Base-by-base conservation (phyloP, 495 filamentous ascomycete genomes). In the Friedmanniomyces endolithicus region DNA sequence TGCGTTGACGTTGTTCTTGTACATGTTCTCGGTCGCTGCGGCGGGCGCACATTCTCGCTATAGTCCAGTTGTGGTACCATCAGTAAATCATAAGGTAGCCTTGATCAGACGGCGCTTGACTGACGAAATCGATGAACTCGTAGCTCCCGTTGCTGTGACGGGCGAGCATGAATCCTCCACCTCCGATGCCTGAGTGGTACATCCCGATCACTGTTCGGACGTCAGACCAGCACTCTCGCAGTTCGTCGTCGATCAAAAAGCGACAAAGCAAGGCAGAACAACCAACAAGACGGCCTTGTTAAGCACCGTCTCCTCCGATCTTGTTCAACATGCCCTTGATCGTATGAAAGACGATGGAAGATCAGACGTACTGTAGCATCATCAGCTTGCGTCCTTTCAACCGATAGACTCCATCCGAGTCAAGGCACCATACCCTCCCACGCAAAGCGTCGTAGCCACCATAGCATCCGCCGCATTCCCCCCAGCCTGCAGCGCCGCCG, bases 111-210 rank as follows among this genome's bases (percentile, higher is more conserved):
- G 9, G 4, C 9, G 27, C 4, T 31, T 31, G 27, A 31, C 27
- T 31, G 27, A 31, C 27, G 64, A 90, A 95, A 67, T 95, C 88
- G 48, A 94, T 81, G 51, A 81, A 78, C 59, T 88, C 85, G 64
- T 83, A 88, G 29, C 68, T 67, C 11, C 85, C 84, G 34, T 80
- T 69, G 4, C 74, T 69, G 22, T 14, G 34, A 39, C 83, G 78
- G 23, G 90, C 76, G 1, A 95, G 74, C 75, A 84, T 82, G 68
- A 95, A 95, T 0, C 89, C 88, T n/a, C 89, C 89, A 4, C 89
- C 89, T 2, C 87, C 87, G 34, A 94, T 81, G 25, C 87, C 87
- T 27, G 83, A 87, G 25, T 39, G 43, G 25, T 53, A 53, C 20
- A 17, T 45, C 40, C 12, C 37, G 17, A 41, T 35, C 17, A 20